These are phyloP conservation scores for Silene uniflora DNA, from an alignment of 148 eudicot species.

Conservation along the genomic window DNA sequence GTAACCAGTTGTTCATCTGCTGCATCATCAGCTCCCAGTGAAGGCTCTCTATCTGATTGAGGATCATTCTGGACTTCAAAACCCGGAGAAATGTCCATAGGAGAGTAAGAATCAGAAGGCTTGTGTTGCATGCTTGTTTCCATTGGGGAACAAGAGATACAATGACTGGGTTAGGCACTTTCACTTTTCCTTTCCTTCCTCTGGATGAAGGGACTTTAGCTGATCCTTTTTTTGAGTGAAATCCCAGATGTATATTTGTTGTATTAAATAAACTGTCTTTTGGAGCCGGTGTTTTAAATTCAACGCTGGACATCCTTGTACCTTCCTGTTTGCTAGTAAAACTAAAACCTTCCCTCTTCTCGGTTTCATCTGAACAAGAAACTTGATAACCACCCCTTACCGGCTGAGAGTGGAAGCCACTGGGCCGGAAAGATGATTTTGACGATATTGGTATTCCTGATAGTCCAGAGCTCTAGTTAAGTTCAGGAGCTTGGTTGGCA, in stretches of 20 bases:
- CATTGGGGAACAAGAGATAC: slow-evolving; percentile 24
- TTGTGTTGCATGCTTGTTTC: slow-evolving; percentile 43
- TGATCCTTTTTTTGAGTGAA: slow-evolving; percentile 45
- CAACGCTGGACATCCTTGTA: slow-evolving; percentile 32
- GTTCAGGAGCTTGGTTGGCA: slow-evolving; percentile 15
- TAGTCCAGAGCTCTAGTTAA: slow-evolving; percentile 14
- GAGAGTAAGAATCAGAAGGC: slow-evolving; percentile 64
- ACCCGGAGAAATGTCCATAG: slow-evolving; percentile 92
- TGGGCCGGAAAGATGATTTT: slow-evolving; percentile 25
- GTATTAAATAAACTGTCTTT: slow-evolving; percentile 35
- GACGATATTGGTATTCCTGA: slow-evolving; percentile 14
- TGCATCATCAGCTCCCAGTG: slow-evolving; percentile 38
- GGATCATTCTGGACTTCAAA: slow-evolving; percentile 39
- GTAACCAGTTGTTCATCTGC: slow-evolving; percentile 50
- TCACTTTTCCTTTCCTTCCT: slow-evolving; percentile 56
- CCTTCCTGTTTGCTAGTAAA: slow-evolving; percentile 36
- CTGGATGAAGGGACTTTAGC: slow-evolving; percentile 40
- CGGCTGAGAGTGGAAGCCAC: slow-evolving; percentile 25
- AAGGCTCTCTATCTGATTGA: slow-evolving; percentile 37
- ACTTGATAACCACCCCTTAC: slow-evolving; percentile 24
- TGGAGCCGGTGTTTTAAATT: slow-evolving; percentile 46
- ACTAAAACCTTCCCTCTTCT: slow-evolving; percentile 38
- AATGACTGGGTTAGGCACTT: slow-evolving; percentile 37
- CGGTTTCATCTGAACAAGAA: slow-evolving; percentile 31
- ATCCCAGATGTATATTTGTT: slow-evolving; percentile 40